A percentile compares a stretch with the other conserved stretches of the same genome.
phyloP scores from a whole-genome alignment of 176 grass and related monocot species.

The Bolboschoenus planiculmis region DNA sequence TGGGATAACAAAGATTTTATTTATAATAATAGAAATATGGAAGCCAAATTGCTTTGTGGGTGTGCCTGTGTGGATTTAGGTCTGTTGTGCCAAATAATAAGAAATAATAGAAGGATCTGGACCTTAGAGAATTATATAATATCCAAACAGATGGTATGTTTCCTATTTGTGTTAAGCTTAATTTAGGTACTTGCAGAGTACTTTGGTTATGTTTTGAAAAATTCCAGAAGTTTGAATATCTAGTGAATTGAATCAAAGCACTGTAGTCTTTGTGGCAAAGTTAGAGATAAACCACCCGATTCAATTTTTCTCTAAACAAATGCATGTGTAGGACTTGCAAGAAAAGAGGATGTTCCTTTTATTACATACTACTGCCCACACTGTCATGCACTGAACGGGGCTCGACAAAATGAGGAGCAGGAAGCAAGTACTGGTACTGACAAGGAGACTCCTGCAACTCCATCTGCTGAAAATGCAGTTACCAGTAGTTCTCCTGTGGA shows the following conservation, averaged over 20 bases:
- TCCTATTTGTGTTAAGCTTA: neutral
- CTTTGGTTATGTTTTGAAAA: neutral
- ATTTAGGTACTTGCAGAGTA: neutral
- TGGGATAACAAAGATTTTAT: neutral
- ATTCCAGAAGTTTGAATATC: neutral
- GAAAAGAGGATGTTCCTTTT: conserved; percentile 81
- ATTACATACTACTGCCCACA: conserved; percentile 89
- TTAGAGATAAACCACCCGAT: neutral
- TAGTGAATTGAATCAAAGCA: neutral
- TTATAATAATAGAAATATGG: neutral
- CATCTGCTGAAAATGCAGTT: conserved; percentile 19
- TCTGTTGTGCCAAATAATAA: neutral
- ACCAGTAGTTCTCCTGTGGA: conserved; percentile 5
- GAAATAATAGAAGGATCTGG: neutral
- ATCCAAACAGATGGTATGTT: neutral
- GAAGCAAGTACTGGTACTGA: conserved; percentile 48
- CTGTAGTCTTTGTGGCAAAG: neutral
- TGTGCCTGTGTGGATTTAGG: neutral
- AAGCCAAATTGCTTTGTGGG: neutral
- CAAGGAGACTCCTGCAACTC: conserved; percentile 39
- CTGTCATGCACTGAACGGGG: conserved; percentile 67
- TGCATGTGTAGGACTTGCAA: conserved; percentile 56
- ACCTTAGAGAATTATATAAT: neutral
- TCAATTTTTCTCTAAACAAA: neutral
- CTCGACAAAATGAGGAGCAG: conserved; percentile 36